These are phyloP conservation scores for Choricystis sp. DNA, from an alignment of 139 green algal genomes.

Conservation along the genomic window DNA sequence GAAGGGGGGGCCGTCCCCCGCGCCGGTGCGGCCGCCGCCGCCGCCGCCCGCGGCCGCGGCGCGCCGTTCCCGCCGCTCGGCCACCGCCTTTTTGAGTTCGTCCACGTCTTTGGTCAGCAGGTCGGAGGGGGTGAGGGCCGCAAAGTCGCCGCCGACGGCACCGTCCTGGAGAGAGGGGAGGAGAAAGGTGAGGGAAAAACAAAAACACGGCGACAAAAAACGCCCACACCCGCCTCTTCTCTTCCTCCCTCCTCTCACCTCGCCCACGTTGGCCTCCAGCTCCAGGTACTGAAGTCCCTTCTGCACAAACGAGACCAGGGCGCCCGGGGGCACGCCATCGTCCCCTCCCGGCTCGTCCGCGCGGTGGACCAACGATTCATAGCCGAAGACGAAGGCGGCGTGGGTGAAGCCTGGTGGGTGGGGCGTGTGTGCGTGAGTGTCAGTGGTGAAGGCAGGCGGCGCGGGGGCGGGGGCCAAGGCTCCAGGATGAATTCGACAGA, in stretches of 20 bases:
- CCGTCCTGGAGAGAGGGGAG: slow-evolving; percentile 29
- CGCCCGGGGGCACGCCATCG: slow-evolving; percentile 67
- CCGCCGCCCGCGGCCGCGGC: slow-evolving; percentile 1
- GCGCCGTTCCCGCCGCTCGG: slow-evolving; percentile 20
- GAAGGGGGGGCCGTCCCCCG: slow-evolving; percentile 4
- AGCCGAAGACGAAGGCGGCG: slow-evolving; percentile 82
- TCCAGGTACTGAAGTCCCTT: slow-evolving; percentile 96
- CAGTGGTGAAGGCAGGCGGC: no score
- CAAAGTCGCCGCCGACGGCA: slow-evolving; percentile 65
- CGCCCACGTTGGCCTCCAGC: slow-evolving; percentile 87
- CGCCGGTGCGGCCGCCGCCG: not conserved
- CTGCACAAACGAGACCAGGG: slow-evolving; percentile 85
- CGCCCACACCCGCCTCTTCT: no score
- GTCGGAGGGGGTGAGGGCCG: slow-evolving; percentile 60
- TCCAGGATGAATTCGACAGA: no score
- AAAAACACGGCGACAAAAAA: no score
- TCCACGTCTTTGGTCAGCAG: slow-evolving; percentile 76
- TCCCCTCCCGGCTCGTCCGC: slow-evolving; percentile 54
- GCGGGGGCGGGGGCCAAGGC: no score
- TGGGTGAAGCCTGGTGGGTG: slow-evolving; percentile 77
- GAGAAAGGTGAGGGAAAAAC: not conserved
- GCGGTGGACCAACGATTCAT: slow-evolving; percentile 57
- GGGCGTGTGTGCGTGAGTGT: not conserved
- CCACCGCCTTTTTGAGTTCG: slow-evolving; percentile 54
- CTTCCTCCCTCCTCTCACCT: slow-evolving; percentile 25